phyloP scores from a whole-genome alignment of 257 asterid genomes.

The Capsicum chinense region DNA sequence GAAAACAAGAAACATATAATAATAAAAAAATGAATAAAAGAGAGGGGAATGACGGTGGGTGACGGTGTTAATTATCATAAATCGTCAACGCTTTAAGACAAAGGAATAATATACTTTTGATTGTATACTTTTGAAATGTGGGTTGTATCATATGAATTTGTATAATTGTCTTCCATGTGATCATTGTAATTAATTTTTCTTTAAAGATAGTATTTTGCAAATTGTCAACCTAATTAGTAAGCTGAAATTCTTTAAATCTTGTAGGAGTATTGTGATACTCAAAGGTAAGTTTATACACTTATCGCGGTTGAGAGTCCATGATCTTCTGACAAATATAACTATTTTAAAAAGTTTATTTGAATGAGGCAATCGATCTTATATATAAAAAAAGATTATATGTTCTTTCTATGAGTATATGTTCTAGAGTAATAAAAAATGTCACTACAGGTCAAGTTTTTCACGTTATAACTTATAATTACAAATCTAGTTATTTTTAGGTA shows the following conservation, averaged over 20 bases:
- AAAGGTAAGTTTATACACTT: not conserved
- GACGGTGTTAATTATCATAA: conserved; percentile 15
- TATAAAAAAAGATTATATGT: rapidly evolving
- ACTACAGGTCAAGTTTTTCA: not conserved
- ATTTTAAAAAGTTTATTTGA: not conserved
- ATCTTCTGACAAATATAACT: not conserved
- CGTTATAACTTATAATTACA: too few species aligned
- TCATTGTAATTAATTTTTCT: not conserved
- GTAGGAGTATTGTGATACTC: not conserved
- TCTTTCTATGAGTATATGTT: not conserved
- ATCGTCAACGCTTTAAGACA: conserved; percentile 24
- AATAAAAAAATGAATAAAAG: not conserved
- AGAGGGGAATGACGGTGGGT: not conserved
- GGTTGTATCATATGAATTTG: not conserved
- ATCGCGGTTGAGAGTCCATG: rapidly evolving
- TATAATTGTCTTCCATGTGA: conserved; percentile 12
- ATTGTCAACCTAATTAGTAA: not conserved
- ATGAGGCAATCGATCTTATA: not conserved
- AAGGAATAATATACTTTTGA: not conserved
- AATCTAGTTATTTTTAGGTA: too few species aligned
- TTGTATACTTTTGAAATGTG: not conserved
- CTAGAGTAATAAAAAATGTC: not conserved
- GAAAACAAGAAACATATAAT: not conserved
- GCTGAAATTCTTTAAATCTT: not conserved
- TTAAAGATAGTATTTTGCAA: not conserved